Conservation (phyloP, 2,329 filamentous ascomycete species). For the Paecilomyces sp. region DNA sequence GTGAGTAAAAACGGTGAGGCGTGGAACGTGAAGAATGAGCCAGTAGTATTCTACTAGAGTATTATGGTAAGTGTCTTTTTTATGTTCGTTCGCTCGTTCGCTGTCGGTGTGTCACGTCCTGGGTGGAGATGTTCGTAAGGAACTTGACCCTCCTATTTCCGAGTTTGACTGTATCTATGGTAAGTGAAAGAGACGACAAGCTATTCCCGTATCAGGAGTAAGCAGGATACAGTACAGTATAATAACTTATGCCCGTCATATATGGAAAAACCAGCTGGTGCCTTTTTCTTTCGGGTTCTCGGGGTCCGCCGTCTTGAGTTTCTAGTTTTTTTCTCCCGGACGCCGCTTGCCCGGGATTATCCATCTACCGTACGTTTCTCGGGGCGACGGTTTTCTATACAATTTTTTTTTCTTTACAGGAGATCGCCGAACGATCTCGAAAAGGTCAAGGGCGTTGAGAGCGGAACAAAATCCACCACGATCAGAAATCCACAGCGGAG, state of each 20-base stretch:
- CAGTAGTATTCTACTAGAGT: background rate
- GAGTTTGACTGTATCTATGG: background rate
- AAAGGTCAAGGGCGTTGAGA: background rate
- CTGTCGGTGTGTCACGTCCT: background rate
- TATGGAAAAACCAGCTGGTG: too few species aligned
- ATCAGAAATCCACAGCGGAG: slow-evolving; percentile 14
- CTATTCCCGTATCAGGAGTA: background rate
- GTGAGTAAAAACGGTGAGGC: background rate
- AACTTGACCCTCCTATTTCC: background rate
- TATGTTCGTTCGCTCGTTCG: background rate
- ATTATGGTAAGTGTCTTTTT: background rate
- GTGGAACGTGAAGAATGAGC: too few species aligned
- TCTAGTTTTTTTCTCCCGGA: background rate
- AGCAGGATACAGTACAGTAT: background rate
- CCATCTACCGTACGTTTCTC: background rate
- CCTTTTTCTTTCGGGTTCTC: background rate
- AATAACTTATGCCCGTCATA: background rate
- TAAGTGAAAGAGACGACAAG: background rate
- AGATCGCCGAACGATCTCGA: background rate
- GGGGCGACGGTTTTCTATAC: background rate
- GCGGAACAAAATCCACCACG: background rate
- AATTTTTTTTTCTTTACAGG: background rate
- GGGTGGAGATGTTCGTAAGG: background rate
- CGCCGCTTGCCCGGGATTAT: background rate
- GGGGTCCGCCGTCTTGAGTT: background rate